These are phyloP conservation scores for Pistacia integerrima DNA, from an alignment of 345 rosid species.

Conservation along the genomic window DNA sequence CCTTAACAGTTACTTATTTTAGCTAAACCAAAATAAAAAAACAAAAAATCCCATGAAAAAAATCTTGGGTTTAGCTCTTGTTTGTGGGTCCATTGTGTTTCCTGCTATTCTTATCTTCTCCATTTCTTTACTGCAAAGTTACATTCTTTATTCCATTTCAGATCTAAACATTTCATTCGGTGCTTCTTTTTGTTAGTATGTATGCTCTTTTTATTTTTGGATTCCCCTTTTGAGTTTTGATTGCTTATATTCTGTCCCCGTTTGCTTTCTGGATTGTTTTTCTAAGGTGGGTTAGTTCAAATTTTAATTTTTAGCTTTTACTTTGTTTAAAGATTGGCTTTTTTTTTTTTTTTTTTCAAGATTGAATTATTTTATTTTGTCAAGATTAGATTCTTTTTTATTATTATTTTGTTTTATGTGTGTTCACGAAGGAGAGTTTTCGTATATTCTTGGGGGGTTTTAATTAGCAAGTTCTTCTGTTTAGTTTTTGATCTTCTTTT, in stretches of 20 bases:
- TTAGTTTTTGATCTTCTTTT: background rate
- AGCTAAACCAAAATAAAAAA: background rate
- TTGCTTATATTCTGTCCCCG: no score
- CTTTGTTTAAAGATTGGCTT: no score
- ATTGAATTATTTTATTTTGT: background rate
- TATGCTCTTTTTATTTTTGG: background rate
- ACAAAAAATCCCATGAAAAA: background rate
- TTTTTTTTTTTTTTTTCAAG: background rate
- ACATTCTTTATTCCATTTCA: constrained; percentile 1
- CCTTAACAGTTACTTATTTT: background rate
- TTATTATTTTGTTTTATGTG: background rate
- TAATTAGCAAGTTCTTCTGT: background rate
- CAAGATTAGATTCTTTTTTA: background rate
- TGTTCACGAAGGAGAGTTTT: background rate
- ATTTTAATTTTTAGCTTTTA: background rate
- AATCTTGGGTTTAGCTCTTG: background rate
- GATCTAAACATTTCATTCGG: background rate
- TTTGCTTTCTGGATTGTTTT: background rate
- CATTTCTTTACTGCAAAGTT: constrained; percentile 8
- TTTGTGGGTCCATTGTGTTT: background rate
- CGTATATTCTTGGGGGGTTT: background rate
- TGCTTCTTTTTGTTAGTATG: background rate
- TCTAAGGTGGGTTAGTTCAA: background rate
- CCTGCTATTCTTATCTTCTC: no score
- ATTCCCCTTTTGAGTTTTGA: background rate